These are phyloP conservation scores for Nothophoma quercina DNA, from an alignment of 2,329 filamentous ascomycete species.

Conservation along the genomic window DNA sequence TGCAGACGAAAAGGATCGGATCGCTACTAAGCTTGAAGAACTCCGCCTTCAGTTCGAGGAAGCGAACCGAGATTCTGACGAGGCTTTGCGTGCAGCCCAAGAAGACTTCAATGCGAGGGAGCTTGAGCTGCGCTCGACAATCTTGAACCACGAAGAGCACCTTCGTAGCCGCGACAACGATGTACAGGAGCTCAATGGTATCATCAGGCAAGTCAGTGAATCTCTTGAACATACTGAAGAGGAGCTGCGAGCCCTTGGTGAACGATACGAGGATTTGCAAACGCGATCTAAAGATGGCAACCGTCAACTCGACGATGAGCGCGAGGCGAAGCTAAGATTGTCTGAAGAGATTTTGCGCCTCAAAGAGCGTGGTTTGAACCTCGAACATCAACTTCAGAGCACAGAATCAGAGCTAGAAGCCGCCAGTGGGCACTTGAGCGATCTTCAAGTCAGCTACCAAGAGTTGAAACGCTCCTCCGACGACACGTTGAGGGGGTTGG, in stretches of 20 bases:
- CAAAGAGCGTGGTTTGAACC: conserved; percentile 20
- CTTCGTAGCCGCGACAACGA: conserved; percentile 16
- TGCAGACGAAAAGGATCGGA: conserved; percentile 38
- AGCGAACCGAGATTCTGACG: conserved; percentile 44
- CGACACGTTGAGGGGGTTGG: conserved; percentile 23
- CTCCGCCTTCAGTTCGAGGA: conserved; percentile 49
- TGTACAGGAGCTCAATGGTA: conserved; percentile 16
- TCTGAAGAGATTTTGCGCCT: conserved; percentile 35
- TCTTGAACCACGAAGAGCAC: conserved; percentile 27
- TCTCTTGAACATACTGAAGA: conserved; percentile 20
- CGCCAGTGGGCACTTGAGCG: conserved; percentile 20
- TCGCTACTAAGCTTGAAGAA: conserved; percentile 41
- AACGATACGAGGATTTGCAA: conserved; percentile 44
- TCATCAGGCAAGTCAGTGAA: conserved; percentile 12
- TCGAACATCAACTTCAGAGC: conserved; percentile 29
- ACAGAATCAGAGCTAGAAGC: conserved; percentile 28
- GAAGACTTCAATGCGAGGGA: conserved; percentile 45
- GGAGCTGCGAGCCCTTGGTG: conserved; percentile 16
- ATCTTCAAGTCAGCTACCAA: conserved; percentile 27
- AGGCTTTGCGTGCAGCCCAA: conserved; percentile 31
- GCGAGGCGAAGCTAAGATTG: conserved; percentile 16
- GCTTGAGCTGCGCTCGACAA: conserved; percentile 40
- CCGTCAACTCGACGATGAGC: conserved; percentile 36
- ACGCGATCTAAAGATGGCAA: conserved; percentile 31
- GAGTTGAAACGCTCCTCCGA: conserved; percentile 31